Evolutionary conservation across 2,329 filamentous ascomycete genomes (phyloP).

Genomic region (Pseudogymnoascus sp.): DNA sequence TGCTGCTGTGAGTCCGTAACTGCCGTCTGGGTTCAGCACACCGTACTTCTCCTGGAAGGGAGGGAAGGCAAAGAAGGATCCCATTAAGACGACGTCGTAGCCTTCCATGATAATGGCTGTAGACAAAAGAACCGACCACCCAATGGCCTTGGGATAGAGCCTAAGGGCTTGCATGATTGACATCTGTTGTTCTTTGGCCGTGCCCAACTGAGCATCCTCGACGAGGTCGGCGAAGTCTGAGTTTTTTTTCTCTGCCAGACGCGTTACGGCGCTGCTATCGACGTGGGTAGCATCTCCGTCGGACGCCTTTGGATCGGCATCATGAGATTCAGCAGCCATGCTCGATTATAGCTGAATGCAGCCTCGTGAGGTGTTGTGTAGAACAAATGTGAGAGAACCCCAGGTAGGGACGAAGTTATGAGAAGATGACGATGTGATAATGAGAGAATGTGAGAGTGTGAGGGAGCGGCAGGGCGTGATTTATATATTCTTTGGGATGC

Average conservation of each 20-base stretch:
- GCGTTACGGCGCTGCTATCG: neutral
- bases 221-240: neutral
- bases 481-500: neutral
- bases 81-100: slow-evolving; percentile 31
- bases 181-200: slow-evolving; percentile 12
- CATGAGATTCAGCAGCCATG: neutral
- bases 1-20: slow-evolving; percentile 33
- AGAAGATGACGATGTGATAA: neutral
- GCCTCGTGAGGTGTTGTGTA: neutral
- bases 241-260: neutral
- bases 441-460: neutral
- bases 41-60: slow-evolving; percentile 27
- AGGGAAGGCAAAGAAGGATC: slow-evolving; percentile 29
- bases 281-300: neutral
- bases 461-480: neutral
- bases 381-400: neutral
- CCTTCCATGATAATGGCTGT: slow-evolving; percentile 34
- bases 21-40: slow-evolving; percentile 18
- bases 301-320: neutral
- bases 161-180: slow-evolving; percentile 9
- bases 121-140: slow-evolving; percentile 30
- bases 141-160: slow-evolving; percentile 13
- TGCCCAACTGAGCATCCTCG: slow-evolving; percentile 7
- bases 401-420: neutral
- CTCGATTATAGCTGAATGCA: neutral